Evolutionary conservation across 495 filamentous ascomycete species (phyloP), one percentile per base, ranked within the genome.

Genomic region (Acidiella bohemica): DNA sequence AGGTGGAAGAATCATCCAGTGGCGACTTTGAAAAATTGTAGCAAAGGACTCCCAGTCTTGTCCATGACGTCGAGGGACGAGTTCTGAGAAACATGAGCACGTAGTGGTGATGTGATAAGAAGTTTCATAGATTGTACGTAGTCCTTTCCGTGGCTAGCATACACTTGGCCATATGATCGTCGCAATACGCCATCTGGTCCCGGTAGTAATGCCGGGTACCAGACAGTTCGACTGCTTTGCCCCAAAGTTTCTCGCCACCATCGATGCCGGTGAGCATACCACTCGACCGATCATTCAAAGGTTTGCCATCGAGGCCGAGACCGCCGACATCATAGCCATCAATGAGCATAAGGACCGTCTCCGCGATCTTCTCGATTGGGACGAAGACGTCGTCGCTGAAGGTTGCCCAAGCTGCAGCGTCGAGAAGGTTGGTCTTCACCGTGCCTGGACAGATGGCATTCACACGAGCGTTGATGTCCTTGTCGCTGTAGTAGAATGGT

Each of bases 401-500:
- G 9, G 33, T 43, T 12, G 43, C 47, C 54, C 56, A 59, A 7
- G 49, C 56, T 7, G 39, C 44, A 11, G 38, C 34, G 18, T 41
- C 50, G 17, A 59, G 44, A 8, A 59, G 42, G 42, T 55, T 55
- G 20, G 56, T 59, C 30, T 36, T 35, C 5, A 59, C 51, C 1
- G 54, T 53, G n/a, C 51, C 54, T 1, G 54, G 54, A 22, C 43
- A 48, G 10, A 54, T 59, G 4, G 46, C 46, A 36, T 59, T 56
- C 5, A 49, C 48, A 8, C 54, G 42, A 7, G 31, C 30, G 29
- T 26, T 39, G 28, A 59, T 53, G 11, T 41, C 42, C 16, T 54
- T 51, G 5, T 48, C 16, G 10, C 36, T 39, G 25, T 47, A 41
- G 45, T 48, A 59, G 32, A 40, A 33, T 27, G 38, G 38, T 14